Evolutionary conservation across 1,284 basidiomycete species (phyloP), one percentile per base, ranked within the genome.

Genomic region (Blastosporella zonata): DNA sequence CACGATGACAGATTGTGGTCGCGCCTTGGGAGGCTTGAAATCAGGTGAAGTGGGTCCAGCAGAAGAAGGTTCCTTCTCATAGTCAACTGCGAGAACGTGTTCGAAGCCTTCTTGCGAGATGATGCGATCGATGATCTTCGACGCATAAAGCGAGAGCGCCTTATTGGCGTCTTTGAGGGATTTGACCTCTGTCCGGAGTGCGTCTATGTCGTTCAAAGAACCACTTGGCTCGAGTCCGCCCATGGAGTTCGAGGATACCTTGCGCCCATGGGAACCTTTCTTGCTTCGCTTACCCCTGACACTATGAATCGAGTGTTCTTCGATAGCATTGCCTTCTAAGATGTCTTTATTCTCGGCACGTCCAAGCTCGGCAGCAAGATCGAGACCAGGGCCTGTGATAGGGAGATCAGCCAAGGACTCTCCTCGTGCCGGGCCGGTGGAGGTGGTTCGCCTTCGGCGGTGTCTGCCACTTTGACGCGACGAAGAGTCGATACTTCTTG

Each of bases 71-170:
- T 72, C 73, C 59, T 79, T 80, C 45, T 87, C 87, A 62, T 93
- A 94, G 65, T 97, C 93, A 41, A 81, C 82, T 18, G 93, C 88
- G 22, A 97, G 80, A 46, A 97, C 87, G 59, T 94, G 90, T 67
- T 97, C 94, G 68, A 93, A 96, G 23, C 93, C 94, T 67, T 95
- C 93, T 63, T 92, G 84, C 2, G 91, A 81, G 54, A 96, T 93
- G 65, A 97, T 96, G 46, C 93, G 83, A 71, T 97, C 93, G 59
- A 97, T 87, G 60, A 97, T 97, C 75, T 97, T 97, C 47, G 90
- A 93, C 15, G 94, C 93, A 64, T 97, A 97, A 18, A 97, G 71
- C 13, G 90, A 91, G 9, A 97, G 73, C 0, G 93, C 93, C 66
- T 95, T 95, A 76, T 97, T 97, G 39, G 92, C 91, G 65, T 97